Evolutionary conservation across 148 eudicot genomes (phyloP), one percentile per base, ranked within the genome.

Genomic region (Suaeda aralocaspica): DNA sequence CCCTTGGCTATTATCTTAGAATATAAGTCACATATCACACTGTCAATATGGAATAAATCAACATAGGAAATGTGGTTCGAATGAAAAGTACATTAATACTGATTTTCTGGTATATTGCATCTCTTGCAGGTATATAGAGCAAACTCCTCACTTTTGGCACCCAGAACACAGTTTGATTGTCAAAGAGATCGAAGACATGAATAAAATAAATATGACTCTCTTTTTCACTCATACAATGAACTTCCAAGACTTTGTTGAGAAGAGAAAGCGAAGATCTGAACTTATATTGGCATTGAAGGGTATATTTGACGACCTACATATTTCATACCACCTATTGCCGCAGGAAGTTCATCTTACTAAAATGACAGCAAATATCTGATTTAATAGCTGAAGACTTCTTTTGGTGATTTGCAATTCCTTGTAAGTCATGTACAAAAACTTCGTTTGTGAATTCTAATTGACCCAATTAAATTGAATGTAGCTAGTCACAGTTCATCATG

Each of bases 221-320:
- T 83, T 48, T 59, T 75, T 89, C 76, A 87, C 77, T 57, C 96
- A 89, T 73, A 89, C 96, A 1, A 89, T 89, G 77, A 89, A 89
- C 75, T 89, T 89, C 70, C 96, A 89, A 76, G 83, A 89, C 16
- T 78, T 36, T 50, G 50, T 26, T 7, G 91, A 83, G 80, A 89
- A 78, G 76, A 72, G 49, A 64, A 80, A 70, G 68, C 81, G 96
- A 16, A 80, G 77, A 79, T 63, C 89, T 61, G 82, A 72, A 41
- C 77, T 92, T 46, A 83, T 86, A 16, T 72, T 89, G 49, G 85
- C 87, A 76, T 44, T 86, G 78, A 92, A 92, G 91, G 78, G 66
- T 56, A 77, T 89, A 3, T 87, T 92, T 68, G 96, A 89, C 50
- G 83, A 89, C 10, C 81, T 92, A 14, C 71, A 77, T 10, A 87